These are phyloP conservation scores for Buxus sempervirens DNA, from an alignment of 164 flowering plant species.

Conservation along the genomic window DNA sequence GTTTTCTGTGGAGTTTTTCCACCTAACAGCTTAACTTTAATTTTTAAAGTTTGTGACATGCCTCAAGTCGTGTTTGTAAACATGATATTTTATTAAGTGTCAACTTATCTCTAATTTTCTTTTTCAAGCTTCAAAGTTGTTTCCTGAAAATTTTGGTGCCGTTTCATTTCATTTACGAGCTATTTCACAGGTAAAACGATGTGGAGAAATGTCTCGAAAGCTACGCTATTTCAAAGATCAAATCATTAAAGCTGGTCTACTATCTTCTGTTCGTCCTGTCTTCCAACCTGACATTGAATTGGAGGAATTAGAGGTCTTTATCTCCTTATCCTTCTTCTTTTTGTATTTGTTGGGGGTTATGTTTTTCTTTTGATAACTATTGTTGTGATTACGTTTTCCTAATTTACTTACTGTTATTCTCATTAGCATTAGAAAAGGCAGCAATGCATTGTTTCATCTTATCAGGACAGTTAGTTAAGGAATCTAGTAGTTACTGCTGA, in stretches of 20 bases:
- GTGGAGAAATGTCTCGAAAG: constrained; percentile 97
- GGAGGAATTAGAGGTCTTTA: constrained; percentile 79
- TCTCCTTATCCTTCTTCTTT: constrained; percentile 2
- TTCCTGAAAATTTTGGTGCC: not conserved
- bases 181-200: constrained; percentile 77
- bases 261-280: constrained; percentile 43
- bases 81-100: not conserved
- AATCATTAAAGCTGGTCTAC: constrained; percentile 75
- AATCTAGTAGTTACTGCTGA: constrained; percentile 1
- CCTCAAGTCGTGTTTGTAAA: not conserved
- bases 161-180: constrained; percentile 17
- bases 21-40: not conserved
- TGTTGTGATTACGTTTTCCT: not conserved
- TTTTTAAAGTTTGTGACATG: not conserved
- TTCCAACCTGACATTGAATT: constrained; percentile 61
- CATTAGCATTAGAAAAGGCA: not conserved
- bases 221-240: constrained; percentile 84
- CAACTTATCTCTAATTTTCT: not conserved
- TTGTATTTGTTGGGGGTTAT: not conserved
- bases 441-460: not conserved
- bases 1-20: not conserved
- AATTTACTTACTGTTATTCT: not conserved
- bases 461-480: not conserved
- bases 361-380: not conserved
- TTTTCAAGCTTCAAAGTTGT: not conserved